Evolutionary conservation across 352 stramenopile species (phyloP), one percentile per base, ranked within the genome.

Genomic region (Phytophthora tentaculata): DNA sequence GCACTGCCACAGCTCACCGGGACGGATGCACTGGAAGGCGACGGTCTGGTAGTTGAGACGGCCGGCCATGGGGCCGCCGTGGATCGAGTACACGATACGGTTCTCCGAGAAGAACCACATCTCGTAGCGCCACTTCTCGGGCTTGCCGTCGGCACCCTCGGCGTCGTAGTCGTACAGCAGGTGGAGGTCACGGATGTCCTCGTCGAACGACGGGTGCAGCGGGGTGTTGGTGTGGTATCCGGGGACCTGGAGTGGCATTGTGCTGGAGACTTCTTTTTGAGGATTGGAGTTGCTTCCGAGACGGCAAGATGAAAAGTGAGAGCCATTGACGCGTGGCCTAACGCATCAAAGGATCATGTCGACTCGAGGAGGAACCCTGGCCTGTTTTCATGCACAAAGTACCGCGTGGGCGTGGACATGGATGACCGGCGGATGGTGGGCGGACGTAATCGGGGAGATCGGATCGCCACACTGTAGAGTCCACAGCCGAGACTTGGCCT

Each of bases 41-140:
- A 83, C 77, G 28, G 77, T 86, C 73, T 86, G 77, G 67, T 86
- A 86, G 76, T 86, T 86, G 24, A 81, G 66, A 60, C 77, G 77
- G 24, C 77, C 77, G 16, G 77, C 75, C 78, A 86, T 86, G 24
- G 78, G 78, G 10, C 78, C 78, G 8, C 78, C 78, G 64, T 86
- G 78, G 73, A 86, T 86, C 58, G 75, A 73, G 73, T 86, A 86
- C 50, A 86, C 75, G 47, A 86, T 79, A 57, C 78, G 78, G 59
- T 80, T 71, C 50, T 84, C 61, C 62, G 78, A 84, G 67, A 81
- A 82, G 67, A 86, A 86, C 73, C 76, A 86, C 75, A 86, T 78
- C 68, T 86, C 78, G 65, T 86, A 86, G 64, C 78, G 78, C 78
- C 78, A 86, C 73, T 84, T 86, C 53, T 82, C 51, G 19, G 76